Evolutionary conservation across 331 rosid genomes (phyloP).

Genomic region (Rhamnella rubrinervis): DNA sequence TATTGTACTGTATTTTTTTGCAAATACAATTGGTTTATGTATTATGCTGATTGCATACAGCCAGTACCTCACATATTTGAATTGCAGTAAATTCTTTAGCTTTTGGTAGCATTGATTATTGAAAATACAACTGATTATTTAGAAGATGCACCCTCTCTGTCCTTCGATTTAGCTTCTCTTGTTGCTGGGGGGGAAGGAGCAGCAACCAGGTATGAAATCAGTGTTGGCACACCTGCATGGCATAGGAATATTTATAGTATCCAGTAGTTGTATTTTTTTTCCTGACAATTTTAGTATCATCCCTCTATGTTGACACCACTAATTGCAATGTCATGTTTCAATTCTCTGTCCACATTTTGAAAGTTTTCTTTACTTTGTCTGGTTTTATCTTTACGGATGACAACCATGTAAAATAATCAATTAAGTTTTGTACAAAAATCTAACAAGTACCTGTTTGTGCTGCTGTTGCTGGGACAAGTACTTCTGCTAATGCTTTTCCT

Average conservation of each 20-base stretch:
- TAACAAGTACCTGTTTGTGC: constrained; percentile 43
- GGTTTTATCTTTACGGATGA: no score
- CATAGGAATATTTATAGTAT: background rate
- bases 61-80: no score
- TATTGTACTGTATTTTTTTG: no score
- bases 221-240: constrained; percentile 41
- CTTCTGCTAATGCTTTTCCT: constrained; percentile 25
- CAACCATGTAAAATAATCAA: background rate
- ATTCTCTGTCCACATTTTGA: background rate
- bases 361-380: no score
- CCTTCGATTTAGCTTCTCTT: constrained; percentile 42
- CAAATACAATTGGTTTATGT: no score
- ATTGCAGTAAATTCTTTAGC: no score
- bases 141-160: constrained; percentile 25
- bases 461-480: constrained; percentile 26
- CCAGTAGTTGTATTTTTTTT: background rate
- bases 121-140: background rate
- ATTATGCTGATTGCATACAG: no score
- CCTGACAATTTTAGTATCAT: no score
- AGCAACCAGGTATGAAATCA: constrained; percentile 52
- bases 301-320: no score
- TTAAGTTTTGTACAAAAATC: background rate
- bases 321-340: no score
- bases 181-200: constrained; percentile 42
- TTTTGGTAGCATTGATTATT: background rate